Evolutionary conservation across 805 yeast genomes (phyloP), one percentile per base, ranked within the genome.

Genomic region (Candida easanensis): DNA sequence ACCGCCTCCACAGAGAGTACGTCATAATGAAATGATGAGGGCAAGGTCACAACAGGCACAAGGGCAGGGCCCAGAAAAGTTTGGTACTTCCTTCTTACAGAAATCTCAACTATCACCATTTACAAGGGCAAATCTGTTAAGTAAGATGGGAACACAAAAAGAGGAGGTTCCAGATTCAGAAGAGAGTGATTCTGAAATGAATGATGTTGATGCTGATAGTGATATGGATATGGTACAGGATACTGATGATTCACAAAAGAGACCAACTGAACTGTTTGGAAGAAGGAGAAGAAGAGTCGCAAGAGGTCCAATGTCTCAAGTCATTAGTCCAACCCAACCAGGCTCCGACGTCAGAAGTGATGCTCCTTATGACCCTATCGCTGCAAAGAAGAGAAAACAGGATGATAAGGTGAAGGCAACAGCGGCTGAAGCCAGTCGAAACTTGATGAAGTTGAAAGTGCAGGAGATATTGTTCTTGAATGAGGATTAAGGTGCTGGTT

Each of bases 101-200:
- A 45, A 41, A 17, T 42, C 50, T 4, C 52, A 52, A 20, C 23
- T 53, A 4, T 56, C 61, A 14, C 59, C 58, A 5, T 55, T 56
- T 38, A 46, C 54, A 1, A 52, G 46, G 33, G 54, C 56, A 5
- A 53, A 57, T 30, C 20, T 50, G 19, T 18, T 55, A 13, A 46
- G 54, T 22, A 56, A 46, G 41, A 37, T 50, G 37, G 26, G 30
- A 27, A 30, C 38, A 9, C n/a, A 43, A 33, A 42, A 48, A n/a
- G n/a, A 34, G 17, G 46, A 40, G 28, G 48, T 45, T 7, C 33
- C 33, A 4, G 56, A 57, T n/a, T 46, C 53, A 11, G 58, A 57
- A 37, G 60, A 49, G 1, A 50, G 53, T 23, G 61, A 57, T 30
- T 49, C 56, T 7, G 62, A 57, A 36, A 56, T 56, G 60, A 57